These are phyloP conservation scores for Saturnispora sanitii DNA, from an alignment of 805 yeast species.

Conservation along the genomic window DNA sequence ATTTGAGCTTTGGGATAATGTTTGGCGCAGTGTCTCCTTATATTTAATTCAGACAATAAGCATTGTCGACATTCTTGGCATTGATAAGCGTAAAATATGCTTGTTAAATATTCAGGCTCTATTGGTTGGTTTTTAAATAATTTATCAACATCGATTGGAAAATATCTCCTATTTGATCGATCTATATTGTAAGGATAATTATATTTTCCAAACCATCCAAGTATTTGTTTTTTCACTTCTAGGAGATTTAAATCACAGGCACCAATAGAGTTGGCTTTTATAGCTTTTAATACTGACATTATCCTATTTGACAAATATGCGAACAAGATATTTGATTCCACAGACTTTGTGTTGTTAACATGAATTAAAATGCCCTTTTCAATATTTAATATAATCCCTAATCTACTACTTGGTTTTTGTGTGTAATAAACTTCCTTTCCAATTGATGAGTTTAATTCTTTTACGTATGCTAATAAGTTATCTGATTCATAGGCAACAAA, in stretches of 20 bases:
- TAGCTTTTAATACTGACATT: not conserved
- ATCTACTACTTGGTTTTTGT: not conserved
- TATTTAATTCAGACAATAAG: not conserved
- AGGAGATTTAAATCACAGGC: not conserved
- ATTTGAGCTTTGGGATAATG: not conserved
- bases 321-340: slow-evolving; percentile 5
- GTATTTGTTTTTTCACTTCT: slow-evolving; percentile 2
- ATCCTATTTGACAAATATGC: slow-evolving; percentile 1
- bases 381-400: slow-evolving; percentile 12
- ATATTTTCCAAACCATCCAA: slow-evolving; percentile 5
- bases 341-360: slow-evolving; percentile 5
- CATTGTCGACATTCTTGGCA: slow-evolving; percentile 11
- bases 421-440: slow-evolving; percentile 9
- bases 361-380: slow-evolving; percentile 11
- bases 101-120: slow-evolving; percentile 10
- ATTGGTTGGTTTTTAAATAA: not conserved
- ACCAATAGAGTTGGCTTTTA: slow-evolving; percentile 5
- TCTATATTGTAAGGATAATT: not conserved
- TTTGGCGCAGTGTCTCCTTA: not conserved
- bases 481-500: slow-evolving; percentile 1
- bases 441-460: slow-evolving; percentile 1
- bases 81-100: slow-evolving; percentile 5
- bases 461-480: slow-evolving; percentile 2
- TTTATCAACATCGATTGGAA: slow-evolving; percentile 3
- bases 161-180: slow-evolving; percentile 1